phyloP scores from a whole-genome alignment of 2,329 filamentous ascomycete genomes.

The Rhytidhysteron rufulum region DNA sequence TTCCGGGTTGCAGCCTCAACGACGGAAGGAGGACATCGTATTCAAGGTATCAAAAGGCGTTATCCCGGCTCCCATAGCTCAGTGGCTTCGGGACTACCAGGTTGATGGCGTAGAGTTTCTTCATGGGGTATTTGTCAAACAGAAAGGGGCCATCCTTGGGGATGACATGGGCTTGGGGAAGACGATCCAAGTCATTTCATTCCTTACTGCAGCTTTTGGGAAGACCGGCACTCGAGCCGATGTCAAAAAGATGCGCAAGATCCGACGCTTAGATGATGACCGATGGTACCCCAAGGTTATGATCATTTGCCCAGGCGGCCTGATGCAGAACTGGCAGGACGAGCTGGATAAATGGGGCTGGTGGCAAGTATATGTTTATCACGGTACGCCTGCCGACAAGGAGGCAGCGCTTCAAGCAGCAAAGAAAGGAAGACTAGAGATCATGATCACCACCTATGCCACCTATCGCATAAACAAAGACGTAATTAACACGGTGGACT shows the following conservation, averaged over 20 bases:
- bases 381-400: slow-evolving; percentile 61
- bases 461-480: slow-evolving; percentile 77
- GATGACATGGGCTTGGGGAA: slow-evolving; percentile 99
- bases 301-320: slow-evolving; percentile 81
- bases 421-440: slow-evolving; percentile 71
- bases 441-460: slow-evolving; percentile 90
- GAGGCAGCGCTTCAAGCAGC: slow-evolving; percentile 70
- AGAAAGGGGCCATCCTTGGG: slow-evolving; percentile 84
- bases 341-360: slow-evolving; percentile 90
- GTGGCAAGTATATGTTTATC: slow-evolving; percentile 85
- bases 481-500: slow-evolving; percentile 77
- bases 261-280: slow-evolving; percentile 56
- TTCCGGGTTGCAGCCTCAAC: slow-evolving; percentile 56
- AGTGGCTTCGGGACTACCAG: slow-evolving; percentile 90
- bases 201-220: slow-evolving; percentile 85
- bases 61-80: slow-evolving; percentile 84
- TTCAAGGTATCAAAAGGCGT: slow-evolving; percentile 72
- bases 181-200: slow-evolving; percentile 92
- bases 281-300: slow-evolving; percentile 80
- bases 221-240: slow-evolving; percentile 90
- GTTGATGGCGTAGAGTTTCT: slow-evolving; percentile 80
- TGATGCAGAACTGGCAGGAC: slow-evolving; percentile 88
- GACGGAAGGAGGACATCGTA: slow-evolving; percentile 69
- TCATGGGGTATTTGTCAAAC: slow-evolving; percentile 84
- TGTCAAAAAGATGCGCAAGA: slow-evolving; percentile 79